These are phyloP conservation scores for Achlya hypogyna DNA, from an alignment of 352 stramenopile species.

Conservation along the genomic window DNA sequence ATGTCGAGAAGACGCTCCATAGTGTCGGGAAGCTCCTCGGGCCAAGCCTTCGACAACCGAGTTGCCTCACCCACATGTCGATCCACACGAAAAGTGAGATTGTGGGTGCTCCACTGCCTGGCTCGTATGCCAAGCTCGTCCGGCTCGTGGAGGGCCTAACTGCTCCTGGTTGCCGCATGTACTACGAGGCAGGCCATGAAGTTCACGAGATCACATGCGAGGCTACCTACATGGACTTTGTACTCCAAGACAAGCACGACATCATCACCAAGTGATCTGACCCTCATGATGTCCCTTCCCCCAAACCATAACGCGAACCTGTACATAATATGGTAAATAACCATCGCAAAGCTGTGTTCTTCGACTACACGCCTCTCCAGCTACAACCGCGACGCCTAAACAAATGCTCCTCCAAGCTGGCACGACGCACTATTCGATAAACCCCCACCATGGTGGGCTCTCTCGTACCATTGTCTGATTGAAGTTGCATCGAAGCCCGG, in stretches of 20 bases:
- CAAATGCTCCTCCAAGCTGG: no score
- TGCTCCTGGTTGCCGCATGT: no score
- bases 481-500: no score
- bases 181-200: not conserved
- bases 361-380: no score
- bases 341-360: no score
- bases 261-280: not conserved
- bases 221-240: not conserved
- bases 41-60: not conserved
- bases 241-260: not conserved
- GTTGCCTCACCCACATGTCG: not conserved
- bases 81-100: not conserved
- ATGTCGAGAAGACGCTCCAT: not conserved
- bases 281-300: not conserved
- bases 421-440: no score
- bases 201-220: not conserved
- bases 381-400: no score
- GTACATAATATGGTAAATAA: no score
- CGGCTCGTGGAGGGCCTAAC: no score
- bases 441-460: no score
- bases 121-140: not conserved
- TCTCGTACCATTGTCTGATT: no score
- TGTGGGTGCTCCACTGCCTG: not conserved
- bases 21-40: not conserved
- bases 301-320: not conserved